phyloP scores from a whole-genome alignment of 192 early-diverging fungal genomes.

The Entophlyctis luteolus region DNA sequence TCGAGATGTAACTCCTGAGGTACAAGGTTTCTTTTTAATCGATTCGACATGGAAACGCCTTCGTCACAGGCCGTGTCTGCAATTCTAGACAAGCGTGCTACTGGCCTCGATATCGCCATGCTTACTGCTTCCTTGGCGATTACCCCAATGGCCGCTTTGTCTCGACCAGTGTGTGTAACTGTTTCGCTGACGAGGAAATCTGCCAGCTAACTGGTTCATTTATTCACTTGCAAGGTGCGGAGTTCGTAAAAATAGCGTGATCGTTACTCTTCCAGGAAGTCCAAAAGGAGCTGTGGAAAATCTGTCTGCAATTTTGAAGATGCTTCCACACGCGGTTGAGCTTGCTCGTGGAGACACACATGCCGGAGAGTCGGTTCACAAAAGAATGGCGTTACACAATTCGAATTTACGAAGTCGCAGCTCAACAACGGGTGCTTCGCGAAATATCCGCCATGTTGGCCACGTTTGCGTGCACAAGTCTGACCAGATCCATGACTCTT shows the following conservation, averaged over 20 bases:
- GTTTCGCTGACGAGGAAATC: constrained; percentile 21
- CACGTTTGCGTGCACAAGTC: constrained; percentile 35
- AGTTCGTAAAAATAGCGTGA: constrained; percentile 47
- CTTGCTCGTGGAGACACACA: constrained; percentile 49
- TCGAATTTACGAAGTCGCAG: no score
- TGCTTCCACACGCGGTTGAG: constrained; percentile 83
- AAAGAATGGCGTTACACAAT: constrained; percentile 30
- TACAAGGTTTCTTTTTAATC: constrained; percentile 21
- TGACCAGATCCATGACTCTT: constrained; percentile 3
- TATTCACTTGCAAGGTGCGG: constrained; percentile 23
- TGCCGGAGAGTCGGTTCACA: constrained; percentile 56
- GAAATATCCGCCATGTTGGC: constrained; percentile 7
- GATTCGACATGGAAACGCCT: not conserved
- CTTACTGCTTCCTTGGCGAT: constrained; percentile 68
- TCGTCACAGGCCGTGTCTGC: constrained; percentile 61
- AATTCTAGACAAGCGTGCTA: constrained; percentile 64
- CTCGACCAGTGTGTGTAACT: constrained; percentile 53
- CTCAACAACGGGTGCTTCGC: not conserved
- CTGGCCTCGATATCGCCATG: constrained; percentile 77
- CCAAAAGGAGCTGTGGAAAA: constrained; percentile 83
- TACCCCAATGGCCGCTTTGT: constrained; percentile 88
- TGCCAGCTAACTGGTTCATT: not conserved
- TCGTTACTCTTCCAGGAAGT: constrained; percentile 88
- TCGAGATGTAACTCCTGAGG: constrained; percentile 85
- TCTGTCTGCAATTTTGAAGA: constrained; percentile 62